Evolutionary conservation across 345 rosid species (phyloP), one percentile per base, ranked within the genome.

Genomic region (Zanthoxylum bungeanum): DNA sequence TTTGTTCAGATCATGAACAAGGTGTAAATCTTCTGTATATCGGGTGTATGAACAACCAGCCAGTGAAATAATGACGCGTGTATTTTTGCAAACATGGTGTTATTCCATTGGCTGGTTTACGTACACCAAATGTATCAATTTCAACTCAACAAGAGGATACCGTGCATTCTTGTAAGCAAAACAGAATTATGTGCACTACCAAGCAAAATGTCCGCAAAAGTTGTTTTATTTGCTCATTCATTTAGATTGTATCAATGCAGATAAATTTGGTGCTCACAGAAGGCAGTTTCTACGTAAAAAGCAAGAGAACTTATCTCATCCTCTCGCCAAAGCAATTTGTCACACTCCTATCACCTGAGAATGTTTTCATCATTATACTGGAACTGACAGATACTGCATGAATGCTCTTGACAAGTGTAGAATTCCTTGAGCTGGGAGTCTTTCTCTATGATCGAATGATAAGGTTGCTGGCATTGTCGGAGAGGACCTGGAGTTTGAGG

Each of bases 301-400:
- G 64, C 62, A 75, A 51, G 53, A 27, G 78, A 62, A 22, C 37
- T 69, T 33, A 68, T 31, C 25, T 42, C 70, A 7, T 63, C 65
- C 3, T 53, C 30, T 34, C 44, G 22, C 65, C 78, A 75, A 19
- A 69, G 74, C 17, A 3, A 19, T 36, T 64, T 64, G n/a, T 53
- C 65, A 25, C 64, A 34, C 9, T 44, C 59, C 0, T 63, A 37
- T 49, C 78, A 62, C 16, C 64, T 25, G 3, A 46, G 40, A 22
- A 33, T 27, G 19, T 34, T 65, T 16, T 31, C 21, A 46, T 63
- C 59, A 21, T 12, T 12, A 14, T 30, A n/a, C 19, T 27, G 51
- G 28, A n/a, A 67, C 50, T 10, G 33, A 50, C 69, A 75, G n/a
- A 69, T 33, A 22, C 22, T 7, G 74, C 60, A 69, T 24, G 44